Evolutionary conservation across 768 basidiomycete genomes (phyloP).

Genomic region (Naganishia friedmannii): DNA sequence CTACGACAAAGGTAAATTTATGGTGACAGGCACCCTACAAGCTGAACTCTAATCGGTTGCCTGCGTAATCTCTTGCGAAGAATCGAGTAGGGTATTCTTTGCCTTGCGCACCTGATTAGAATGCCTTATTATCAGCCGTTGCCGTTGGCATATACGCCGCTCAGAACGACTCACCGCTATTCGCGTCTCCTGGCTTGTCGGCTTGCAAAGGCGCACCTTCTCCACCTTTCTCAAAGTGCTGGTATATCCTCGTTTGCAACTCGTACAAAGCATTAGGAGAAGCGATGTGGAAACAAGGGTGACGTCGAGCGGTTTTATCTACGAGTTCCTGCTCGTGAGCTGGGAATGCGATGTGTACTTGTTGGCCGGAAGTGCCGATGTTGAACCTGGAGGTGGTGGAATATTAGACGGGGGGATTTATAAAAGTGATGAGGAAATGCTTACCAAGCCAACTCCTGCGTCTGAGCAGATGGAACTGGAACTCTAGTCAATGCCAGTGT

Average conservation of each 20-base stretch:
- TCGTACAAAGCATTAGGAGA: conserved; percentile 36
- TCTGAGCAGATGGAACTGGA: conserved; percentile 42
- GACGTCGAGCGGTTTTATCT: conserved; percentile 31
- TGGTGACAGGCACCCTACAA: background rate
- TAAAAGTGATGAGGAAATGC: background rate
- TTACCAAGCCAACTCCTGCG: conserved; percentile 42
- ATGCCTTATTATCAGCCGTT: background rate
- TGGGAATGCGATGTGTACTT: conserved; percentile 32
- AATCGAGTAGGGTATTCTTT: conserved; percentile 47
- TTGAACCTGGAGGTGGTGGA: conserved; percentile 24
- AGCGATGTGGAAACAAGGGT: conserved; percentile 43
- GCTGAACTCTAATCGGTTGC: conserved; percentile 47
- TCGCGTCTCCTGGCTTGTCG: conserved; percentile 44
- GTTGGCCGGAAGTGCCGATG: conserved; percentile 28
- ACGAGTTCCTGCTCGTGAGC: conserved; percentile 20
- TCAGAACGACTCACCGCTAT: conserved; percentile 37
- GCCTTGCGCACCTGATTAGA: conserved; percentile 34
- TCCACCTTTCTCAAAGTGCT: conserved; percentile 35
- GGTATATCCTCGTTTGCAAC: conserved; percentile 44
- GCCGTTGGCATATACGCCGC: background rate
- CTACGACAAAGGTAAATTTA: background rate
- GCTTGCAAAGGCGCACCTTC: conserved; percentile 37
- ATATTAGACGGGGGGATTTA: background rate
- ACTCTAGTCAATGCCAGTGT: conserved; percentile 43
- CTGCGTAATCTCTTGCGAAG: conserved; percentile 48